Base-by-base conservation (phyloP, 139 green algal species). In the Coccomyxa sp. region DNA sequence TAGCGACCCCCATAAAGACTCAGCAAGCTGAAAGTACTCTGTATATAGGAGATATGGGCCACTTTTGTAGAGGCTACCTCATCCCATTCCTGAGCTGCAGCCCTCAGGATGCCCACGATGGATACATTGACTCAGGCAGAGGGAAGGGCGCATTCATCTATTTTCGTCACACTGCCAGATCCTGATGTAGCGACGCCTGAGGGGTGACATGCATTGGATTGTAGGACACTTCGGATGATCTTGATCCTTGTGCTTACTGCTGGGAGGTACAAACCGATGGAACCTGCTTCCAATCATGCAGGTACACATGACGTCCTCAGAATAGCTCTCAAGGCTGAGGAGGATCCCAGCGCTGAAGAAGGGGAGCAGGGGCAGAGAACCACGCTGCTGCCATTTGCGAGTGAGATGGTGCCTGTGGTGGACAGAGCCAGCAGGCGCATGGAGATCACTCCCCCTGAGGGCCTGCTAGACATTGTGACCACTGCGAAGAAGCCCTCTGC, bases 351-450 rank as follows among this genome's bases (percentile, higher is more conserved):
- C 2, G 7, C 14, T 7, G 7, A 27, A 36, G 64, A 38, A 29
- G 27, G 64, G 24, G 24, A 36, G 2, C 29, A 36, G 10, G 6
- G 34, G 75, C 36, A 35, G 31, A 5, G 58, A 7, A 72, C 82
- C 10, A 41, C 81, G 33, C 69, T 88, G 68, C 50, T 88, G 64
- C 84, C 84, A 24, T 88, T 88, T 82, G 82, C 55, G 3, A 84
- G 82, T 75, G 78, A 77, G 0, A 68, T 88, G 44, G 84, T 88
- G 29, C 84, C 84, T 6, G 74, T 78, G 37, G 78, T 88, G 2
- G 82, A 88, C 39, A 8, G 84, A n/a, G 33, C 54, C 38, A 40
- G 29, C 16, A n/a, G 74, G 2, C 7, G 71, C 1, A 81, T 88
- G 82, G 70, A 73, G n/a, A 72, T 88, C 12, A 76, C 41, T 0